Evolutionary conservation across 2,329 filamentous ascomycete species (phyloP), one percentile per base, ranked within the genome.

Genomic region (Ophiosphaerella herpotricha): DNA sequence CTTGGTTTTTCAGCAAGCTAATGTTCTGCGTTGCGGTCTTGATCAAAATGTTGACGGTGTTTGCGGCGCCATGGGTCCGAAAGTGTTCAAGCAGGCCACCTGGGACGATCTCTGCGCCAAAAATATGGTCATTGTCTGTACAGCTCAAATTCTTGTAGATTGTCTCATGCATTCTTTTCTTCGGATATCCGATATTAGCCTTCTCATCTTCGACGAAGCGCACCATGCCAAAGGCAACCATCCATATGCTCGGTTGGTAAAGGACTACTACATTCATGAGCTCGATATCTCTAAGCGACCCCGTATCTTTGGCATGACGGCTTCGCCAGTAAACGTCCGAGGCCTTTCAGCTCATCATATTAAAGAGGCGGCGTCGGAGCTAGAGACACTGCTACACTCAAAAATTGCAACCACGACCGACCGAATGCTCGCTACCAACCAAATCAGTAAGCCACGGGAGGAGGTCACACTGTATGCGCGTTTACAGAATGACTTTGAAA

Each of bases 211-310:
- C 58, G 94, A 99, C 64, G 94, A 99, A 73, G 94, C 92, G 5
- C 94, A 99, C 64, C 94, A 97, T 66, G 86, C 93, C 0, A 99
- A 99, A 74, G 95, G 93, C 70, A 89, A 91, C 43, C 94, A 99
- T 64, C 82, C 90, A 0, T 99, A 96, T 67, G 90, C 93, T 16
- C 82, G 80, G 24, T 94, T 99, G 50, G 90, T 99, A 74, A 91
- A 89, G 62, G 88, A 96, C 50, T 91, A 90, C 60, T 97, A 97
- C 65, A 57, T 84, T 1, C 73, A 80, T 2, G 76, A 80, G 26
- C 60, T 70, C 1, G 74, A 78, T 1, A 55, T 70, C 0, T 61
- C 67, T 0, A 75, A 74, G 40, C 80, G 85, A 4, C 94, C 94
- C 4, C 87, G 86, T 33, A 86, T 99, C 16, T 89, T 99, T 58